Base-by-base conservation (phyloP, 2,329 filamentous ascomycete species). In the Annulohypoxylon truncatum region DNA sequence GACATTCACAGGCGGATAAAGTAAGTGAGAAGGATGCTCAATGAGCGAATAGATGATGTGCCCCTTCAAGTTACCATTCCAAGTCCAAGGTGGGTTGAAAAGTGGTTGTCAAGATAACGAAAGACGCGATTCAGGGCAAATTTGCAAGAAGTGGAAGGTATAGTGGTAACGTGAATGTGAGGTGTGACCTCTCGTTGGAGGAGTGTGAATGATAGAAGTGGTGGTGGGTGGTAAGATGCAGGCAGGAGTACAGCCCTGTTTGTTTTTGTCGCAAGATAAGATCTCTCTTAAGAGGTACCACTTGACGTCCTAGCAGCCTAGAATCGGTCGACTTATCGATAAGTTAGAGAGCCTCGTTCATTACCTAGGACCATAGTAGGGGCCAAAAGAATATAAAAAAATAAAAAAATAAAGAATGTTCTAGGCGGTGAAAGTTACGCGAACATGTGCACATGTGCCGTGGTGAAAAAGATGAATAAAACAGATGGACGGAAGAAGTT, bases 1-100 rank as follows among this genome's bases (percentile, higher is more conserved):
- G 52, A 62, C 26, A 42, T 55, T 56, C 59, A 67, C 54, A 35
- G 12, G 15, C 35, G 15, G n/a, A 7, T 8, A 63, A 59, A 15
- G 61, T 38, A 4, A 44, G 33, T 47, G 28, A 51, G 52, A 22
- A 35, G 40, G 35, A 60, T 63, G 54, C 60, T 40, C 33, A 42
- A 55, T 26, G 44, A 48, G 47, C 52, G 58, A 51, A 31, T n/a
- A 24, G 28, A 22, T 26, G n/a, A 35, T 51, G 33, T 22, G 29
- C 15, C 54, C 24, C 58, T 48, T 48, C 20, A 38, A 26, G 15
- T 12, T 59, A 28, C 69, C 68, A 71, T 72, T 55, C 47, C 65
- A 62, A 59, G 54, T 55, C 47, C 65, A 62, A 59, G 54, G 28
- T 29, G 31, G 22, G 10, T 55, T 55, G 22, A 42, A 53, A 12